Base-by-base conservation (phyloP, 2,329 filamentous ascomycete species). In the Sporothrix pallida region DNA sequence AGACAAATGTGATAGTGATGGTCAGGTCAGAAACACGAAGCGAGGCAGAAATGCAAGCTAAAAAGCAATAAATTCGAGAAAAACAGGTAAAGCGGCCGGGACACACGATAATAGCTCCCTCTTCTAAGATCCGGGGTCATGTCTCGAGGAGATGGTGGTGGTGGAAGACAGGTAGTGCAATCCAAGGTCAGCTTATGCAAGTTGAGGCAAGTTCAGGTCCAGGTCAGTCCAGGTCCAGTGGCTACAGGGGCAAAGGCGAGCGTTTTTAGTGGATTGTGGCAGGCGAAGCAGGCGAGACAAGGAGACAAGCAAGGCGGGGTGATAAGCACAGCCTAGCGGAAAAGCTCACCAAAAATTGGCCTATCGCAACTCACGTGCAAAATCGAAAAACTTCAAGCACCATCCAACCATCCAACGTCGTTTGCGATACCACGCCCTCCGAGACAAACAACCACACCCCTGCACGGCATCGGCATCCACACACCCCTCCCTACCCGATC, bases 311-410 rank as follows among this genome's bases (percentile, higher is more conserved):
- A 20, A 56, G 20, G 52, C 52, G 52, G 52, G 52, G 52, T 56
- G 52, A 56, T 20, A 12, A 20, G 52, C n/a, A 13, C n/a, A 26
- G 20, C 62, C 42, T 31, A 58, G 54, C 52, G 9, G 20, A 44
- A 44, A 23, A 44, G 60, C 60, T 9, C 37, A 20, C 60, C 42
- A 46, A 10, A 65, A 12, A 10, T 9, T 23, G n/a, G 12, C 6
- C 23, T 42, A 69, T 69, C 65, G 65, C n/a, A 37, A 63, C 58
- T 65, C 73, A 74, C 73, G 73, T 74, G 73, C 73, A 70, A 72
- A 70, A 71, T 60, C n/a, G 67, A 69, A 72, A 62, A 58, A 69
- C 70, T 52, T 62, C 62, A 71, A 50, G 10, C 20, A 42, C 15
- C 44, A 9, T 8, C 50, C 44, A n/a, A 52, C 65, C 31, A 7